These are phyloP conservation scores for Bacidia gigantensis DNA, from an alignment of 495 filamentous ascomycete genomes.

Conservation along the genomic window DNA sequence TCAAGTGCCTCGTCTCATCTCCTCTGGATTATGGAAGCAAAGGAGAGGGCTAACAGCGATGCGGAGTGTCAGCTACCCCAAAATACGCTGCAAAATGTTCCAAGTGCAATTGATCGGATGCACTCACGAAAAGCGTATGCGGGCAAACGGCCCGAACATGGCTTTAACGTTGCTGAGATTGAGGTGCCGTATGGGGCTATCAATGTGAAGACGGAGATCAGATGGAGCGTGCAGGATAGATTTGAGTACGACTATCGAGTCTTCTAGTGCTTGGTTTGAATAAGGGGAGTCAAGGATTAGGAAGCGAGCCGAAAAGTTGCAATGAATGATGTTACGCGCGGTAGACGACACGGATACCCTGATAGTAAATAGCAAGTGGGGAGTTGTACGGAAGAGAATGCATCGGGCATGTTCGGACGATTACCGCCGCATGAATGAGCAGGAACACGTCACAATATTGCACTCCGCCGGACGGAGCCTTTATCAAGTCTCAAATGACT, in stretches of 20 bases:
- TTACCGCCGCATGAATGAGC: too few relatives aligned
- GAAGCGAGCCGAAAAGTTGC: too few relatives aligned
- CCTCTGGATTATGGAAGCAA: not conserved
- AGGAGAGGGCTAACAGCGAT: not conserved
- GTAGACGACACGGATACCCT: too few relatives aligned
- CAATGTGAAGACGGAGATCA: conserved; percentile 5
- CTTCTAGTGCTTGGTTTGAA: too few relatives aligned
- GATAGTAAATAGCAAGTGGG: too few relatives aligned
- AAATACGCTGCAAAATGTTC: conserved; percentile 3
- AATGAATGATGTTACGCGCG: too few relatives aligned
- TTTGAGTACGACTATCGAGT: conserved; percentile 2
- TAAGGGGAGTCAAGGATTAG: too few relatives aligned
- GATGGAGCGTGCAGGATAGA: conserved; percentile 3
- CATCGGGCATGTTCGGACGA: too few relatives aligned
- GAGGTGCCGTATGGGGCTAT: conserved; percentile 1
- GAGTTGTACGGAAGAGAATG: too few relatives aligned
- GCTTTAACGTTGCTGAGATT: not conserved
- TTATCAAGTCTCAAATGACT: too few relatives aligned
- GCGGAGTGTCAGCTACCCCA: not conserved
- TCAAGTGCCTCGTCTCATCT: not conserved
- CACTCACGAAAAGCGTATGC: not conserved
- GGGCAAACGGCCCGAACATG: not conserved
- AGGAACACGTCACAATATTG: too few relatives aligned
- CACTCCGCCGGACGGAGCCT: too few relatives aligned
- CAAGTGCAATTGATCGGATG: not conserved